A percentile compares a stretch with the other conserved stretches of the same genome.
Conservation (phyloP, 306 rosid species). For the Vigna angularis region DNA sequence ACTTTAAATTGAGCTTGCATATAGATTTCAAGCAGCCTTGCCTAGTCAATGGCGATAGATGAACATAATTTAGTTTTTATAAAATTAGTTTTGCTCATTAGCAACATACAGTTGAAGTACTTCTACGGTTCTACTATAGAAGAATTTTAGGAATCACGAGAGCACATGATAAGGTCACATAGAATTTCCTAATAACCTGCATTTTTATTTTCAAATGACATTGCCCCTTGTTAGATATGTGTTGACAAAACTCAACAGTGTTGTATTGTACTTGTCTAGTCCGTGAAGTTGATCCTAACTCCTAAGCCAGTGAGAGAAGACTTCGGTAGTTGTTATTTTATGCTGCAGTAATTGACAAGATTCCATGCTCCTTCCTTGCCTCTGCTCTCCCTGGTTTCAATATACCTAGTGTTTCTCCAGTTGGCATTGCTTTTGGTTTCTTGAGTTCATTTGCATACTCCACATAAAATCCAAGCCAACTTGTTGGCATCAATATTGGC, state of each 20-base stretch:
- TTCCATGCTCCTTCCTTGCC: not conserved
- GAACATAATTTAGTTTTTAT: not conserved
- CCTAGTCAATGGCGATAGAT: not conserved
- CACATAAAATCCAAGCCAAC: not conserved
- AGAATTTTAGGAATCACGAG: not conserved
- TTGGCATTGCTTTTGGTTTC: not conserved
- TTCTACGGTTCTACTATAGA: not conserved
- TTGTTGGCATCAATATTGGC: conserved; percentile 10
- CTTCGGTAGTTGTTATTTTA: not conserved
- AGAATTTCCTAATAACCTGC: not conserved
- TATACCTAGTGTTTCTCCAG: not conserved
- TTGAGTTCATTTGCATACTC: not conserved
- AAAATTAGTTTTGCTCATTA: not conserved
- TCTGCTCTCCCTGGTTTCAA: not conserved
- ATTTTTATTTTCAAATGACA: not conserved
- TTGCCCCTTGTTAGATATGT: not conserved
- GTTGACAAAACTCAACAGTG: not conserved
- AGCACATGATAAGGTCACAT: not conserved
- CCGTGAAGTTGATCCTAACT: not conserved
- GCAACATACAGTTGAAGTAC: not conserved
- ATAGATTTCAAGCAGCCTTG: not conserved
- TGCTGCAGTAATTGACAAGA: not conserved
- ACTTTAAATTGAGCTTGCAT: not conserved
- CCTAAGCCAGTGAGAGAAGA: not conserved
- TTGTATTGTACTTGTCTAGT: not conserved